phyloP scores from a whole-genome alignment of 2,329 filamentous ascomycete species.

The Diplodia scrobiculata region DNA sequence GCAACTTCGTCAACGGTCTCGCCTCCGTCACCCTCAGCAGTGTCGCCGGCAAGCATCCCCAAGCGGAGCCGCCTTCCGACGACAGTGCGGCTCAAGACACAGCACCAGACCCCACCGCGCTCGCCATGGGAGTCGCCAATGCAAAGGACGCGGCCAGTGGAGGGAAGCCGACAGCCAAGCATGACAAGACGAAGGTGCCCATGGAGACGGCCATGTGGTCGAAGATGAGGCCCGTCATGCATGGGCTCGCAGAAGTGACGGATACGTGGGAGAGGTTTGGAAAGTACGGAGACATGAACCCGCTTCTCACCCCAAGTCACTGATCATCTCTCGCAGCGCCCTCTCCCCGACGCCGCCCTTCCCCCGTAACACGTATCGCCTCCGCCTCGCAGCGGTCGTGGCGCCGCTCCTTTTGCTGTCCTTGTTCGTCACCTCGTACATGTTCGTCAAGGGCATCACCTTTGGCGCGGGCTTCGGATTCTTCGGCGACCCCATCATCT shows the following conservation, averaged over 20 bases:
- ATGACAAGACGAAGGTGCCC: conserved; percentile 78
- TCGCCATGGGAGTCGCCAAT: conserved; percentile 58
- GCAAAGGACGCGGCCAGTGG: conserved; percentile 59
- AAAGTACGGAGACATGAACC: conserved; percentile 48
- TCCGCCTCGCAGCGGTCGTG: conserved; percentile 51
- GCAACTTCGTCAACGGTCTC: conserved; percentile 75
- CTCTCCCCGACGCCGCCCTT: conserved; percentile 55
- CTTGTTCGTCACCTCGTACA: conserved; percentile 53
- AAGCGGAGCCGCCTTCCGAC: conserved; percentile 59
- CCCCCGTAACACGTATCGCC: conserved; percentile 47
- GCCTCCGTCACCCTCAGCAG: conserved; percentile 72
- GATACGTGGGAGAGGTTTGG: conserved; percentile 66
- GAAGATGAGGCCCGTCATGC: conserved; percentile 74
- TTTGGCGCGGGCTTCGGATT: conserved; percentile 73
- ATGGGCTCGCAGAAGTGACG: conserved; percentile 59
- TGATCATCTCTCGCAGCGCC: conserved; percentile 37
- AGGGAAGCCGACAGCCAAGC: conserved; percentile 51
- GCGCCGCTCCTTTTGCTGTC: conserved; percentile 49
- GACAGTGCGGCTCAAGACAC: conserved; percentile 50
- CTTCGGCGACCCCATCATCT: conserved; percentile 76
- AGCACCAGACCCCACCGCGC: conserved; percentile 63
- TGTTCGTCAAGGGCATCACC: conserved; percentile 63
- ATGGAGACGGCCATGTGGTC: conserved; percentile 77
- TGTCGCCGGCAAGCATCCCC: conserved; percentile 74
- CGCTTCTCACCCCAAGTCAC: neutral